Conservation (phyloP, 1,284 basidiomycete genomes). For the Ceratobasidium sp. region DNA sequence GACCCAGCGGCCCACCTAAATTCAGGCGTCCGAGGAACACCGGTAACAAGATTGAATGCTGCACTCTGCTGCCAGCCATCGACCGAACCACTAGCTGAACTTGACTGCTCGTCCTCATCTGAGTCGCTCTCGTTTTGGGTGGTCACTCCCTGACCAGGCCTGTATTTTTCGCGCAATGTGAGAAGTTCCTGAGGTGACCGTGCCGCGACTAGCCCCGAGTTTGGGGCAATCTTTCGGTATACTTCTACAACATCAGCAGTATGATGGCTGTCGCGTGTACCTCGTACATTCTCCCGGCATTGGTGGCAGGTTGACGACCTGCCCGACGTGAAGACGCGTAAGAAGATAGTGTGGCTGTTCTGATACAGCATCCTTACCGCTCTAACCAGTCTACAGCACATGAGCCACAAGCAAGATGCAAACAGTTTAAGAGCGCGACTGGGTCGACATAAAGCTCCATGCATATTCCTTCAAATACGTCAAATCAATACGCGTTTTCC, state of each 20-base stretch:
- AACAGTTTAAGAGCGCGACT: slow-evolving; percentile 29
- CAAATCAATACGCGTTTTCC: not conserved
- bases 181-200: slow-evolving; percentile 2
- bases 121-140: not conserved
- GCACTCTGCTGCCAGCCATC: too few relatives aligned
- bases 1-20: too few relatives aligned
- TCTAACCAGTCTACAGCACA: slow-evolving; percentile 32
- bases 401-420: slow-evolving; percentile 39
- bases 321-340: not conserved
- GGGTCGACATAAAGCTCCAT: slow-evolving; percentile 40
- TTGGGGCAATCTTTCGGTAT: slow-evolving; percentile 29
- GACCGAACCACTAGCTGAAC: too few relatives aligned
- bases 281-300: slow-evolving; percentile 23
- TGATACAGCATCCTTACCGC: not conserved
- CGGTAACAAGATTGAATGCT: too few relatives aligned
- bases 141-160: not conserved
- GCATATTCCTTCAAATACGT: slow-evolving; percentile 28
- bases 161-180: slow-evolving; percentile 13
- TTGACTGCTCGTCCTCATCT: too few relatives aligned
- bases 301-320: slow-evolving; percentile 33
- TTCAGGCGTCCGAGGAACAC: too few relatives aligned
- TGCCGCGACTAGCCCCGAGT: slow-evolving; percentile 17
- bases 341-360: not conserved
- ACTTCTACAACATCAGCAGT: slow-evolving; percentile 19
- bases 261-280: slow-evolving; percentile 31